Evolutionary conservation across 208 protist genomes (phyloP), one percentile per base, ranked within the genome.

Genomic region (Leishmania tarentolae): DNA sequence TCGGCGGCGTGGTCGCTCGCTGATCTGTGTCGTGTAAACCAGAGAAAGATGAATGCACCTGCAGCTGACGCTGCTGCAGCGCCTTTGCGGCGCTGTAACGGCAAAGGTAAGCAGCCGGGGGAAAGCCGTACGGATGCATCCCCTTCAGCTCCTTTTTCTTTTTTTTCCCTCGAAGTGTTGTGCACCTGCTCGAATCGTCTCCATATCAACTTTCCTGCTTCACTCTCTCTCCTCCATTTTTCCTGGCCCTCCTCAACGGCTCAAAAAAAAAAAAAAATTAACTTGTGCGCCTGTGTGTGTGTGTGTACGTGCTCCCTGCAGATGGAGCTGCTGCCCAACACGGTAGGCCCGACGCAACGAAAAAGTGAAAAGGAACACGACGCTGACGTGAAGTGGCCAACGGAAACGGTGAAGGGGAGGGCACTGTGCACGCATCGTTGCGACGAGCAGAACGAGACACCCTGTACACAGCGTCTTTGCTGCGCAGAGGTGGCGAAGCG

Each of bases 101-200:
- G 31, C 31, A 8, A 3, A 21, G 24, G 3, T 35, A 68, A 40
- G 31, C 13, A 1, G 61, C 61, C 37, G 61, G 21, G 61, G 61
- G 31, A 24, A 15, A 68, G 15, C 9, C 31, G 31, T 44, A 5
- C 17, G 40, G 5, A 72, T 8, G 68, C 21, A 21, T 6, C 50
- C 40, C 66, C 53, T n/a, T n/a, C n/a, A n/a, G n/a, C n/a, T 52
- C 17, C 35, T 75, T 47, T 76, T 17, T 53, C n/a, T 76, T 56
- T 70, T 24, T 1, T 47, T 42, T 42, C 19, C 17, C 35, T 4
- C 63, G 17, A 17, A 50, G 40, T 50, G 17, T 19, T 72, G 68
- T 21, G 24, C 21, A 31, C 40, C 68, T 31, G 68, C 40, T 35
- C 8, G 17, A 68, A 68, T 68, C 57, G 2, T 63, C 57, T 6